phyloP scores from a whole-genome alignment of 306 rosid species.

The Ormosia emarginata region DNA sequence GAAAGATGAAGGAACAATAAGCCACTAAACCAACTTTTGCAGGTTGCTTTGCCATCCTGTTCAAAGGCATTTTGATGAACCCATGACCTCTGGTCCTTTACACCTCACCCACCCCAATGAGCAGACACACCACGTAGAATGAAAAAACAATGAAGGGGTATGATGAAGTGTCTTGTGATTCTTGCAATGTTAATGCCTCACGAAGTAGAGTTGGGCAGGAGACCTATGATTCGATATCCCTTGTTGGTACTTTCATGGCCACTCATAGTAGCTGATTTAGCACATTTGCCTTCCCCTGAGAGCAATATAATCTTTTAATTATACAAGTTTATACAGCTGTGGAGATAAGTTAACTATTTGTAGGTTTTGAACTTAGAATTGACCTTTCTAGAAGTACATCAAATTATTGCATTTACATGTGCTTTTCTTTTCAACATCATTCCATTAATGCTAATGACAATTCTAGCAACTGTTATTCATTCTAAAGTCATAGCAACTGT shows the following conservation, averaged over 20 bases:
- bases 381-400: slow-evolving; percentile 12
- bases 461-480: background rate
- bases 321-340: background rate
- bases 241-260: background rate
- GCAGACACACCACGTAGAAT: background rate
- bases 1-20: no score
- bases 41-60: no score
- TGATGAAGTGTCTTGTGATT: background rate
- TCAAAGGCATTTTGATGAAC: no score
- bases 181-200: no score
- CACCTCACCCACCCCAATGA: no score
- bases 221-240: no score
- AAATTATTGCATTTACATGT: background rate
- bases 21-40: no score
- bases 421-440: background rate
- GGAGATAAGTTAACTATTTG: background rate
- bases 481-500: background rate
- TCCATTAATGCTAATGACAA: background rate
- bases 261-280: background rate
- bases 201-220: no score
- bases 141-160: background rate
- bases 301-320: background rate
- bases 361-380: slow-evolving; percentile 1
- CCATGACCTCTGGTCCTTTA: no score
- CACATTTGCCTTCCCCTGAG: background rate